A percentile compares a stretch with the other conserved stretches of the same genome.
Evolutionary conservation across 1,284 basidiomycete genomes (phyloP).

Genomic region (Mrakiaceae sp.): DNA sequence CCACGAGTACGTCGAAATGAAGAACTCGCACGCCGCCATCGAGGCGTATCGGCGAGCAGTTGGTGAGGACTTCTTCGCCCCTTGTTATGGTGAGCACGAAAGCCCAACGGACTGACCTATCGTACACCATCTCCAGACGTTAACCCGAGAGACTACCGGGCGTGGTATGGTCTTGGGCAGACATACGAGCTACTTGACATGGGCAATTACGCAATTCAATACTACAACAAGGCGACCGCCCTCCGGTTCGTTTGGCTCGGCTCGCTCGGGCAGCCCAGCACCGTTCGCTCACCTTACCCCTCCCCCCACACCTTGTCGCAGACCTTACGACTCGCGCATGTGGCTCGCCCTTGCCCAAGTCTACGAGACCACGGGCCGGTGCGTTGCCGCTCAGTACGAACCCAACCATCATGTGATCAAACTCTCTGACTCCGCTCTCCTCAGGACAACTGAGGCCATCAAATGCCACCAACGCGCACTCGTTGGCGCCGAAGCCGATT

Average conservation of each 20-base stretch:
- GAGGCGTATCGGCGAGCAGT: slow-evolving; percentile 94
- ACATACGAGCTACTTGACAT: slow-evolving; percentile 94
- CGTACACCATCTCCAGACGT: slow-evolving; percentile 47
- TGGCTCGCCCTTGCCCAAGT: slow-evolving; percentile 92
- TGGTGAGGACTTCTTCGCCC: slow-evolving; percentile 43
- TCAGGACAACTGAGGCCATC: slow-evolving; percentile 68
- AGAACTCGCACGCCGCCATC: slow-evolving; percentile 96
- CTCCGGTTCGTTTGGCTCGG: slow-evolving; percentile 46
- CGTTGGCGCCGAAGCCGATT: slow-evolving; percentile 69
- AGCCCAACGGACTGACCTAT: neutral
- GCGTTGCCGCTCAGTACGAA: slow-evolving; percentile 20
- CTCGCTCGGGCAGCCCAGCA: too few relatives aligned
- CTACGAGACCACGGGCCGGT: slow-evolving; percentile 83
- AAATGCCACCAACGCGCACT: slow-evolving; percentile 80
- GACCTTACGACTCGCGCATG: slow-evolving; percentile 90
- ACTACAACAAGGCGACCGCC: slow-evolving; percentile 91
- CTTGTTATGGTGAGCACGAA: neutral
- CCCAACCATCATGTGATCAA: neutral
- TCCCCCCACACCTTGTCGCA: slow-evolving; percentile 29
- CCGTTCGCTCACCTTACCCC: neutral
- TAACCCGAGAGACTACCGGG: slow-evolving; percentile 90
- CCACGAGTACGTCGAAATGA: slow-evolving; percentile 97
- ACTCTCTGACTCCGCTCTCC: slow-evolving; percentile 9
- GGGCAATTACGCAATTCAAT: slow-evolving; percentile 90
- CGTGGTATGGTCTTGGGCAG: slow-evolving; percentile 97